phyloP scores from a whole-genome alignment of 2,329 filamentous ascomycete species.

The Claviceps monticola region DNA sequence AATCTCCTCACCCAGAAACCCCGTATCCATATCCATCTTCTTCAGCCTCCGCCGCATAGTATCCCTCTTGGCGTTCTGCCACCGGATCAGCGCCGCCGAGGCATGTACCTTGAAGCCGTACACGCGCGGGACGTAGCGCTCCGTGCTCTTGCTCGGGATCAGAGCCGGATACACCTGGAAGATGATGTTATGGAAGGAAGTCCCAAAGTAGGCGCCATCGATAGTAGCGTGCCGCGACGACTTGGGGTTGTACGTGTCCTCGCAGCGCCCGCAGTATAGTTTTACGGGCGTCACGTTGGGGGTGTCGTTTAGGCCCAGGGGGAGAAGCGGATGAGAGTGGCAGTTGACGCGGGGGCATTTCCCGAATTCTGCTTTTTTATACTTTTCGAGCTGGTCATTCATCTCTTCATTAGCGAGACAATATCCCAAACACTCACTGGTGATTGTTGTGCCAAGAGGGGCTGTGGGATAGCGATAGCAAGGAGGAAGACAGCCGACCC shows the following conservation, averaged over 20 bases:
- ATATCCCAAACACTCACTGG: too few relatives aligned
- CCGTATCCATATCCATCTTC: conserved; percentile 59
- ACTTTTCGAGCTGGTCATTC: conserved; percentile 75
- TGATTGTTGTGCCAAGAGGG: too few relatives aligned
- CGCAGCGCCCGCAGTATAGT: conserved; percentile 92
- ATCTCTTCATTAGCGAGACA: too few relatives aligned
- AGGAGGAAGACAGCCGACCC: background rate
- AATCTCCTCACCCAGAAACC: conserved; percentile 58
- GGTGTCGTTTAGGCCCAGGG: conserved; percentile 86
- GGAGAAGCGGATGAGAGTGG: conserved; percentile 80
- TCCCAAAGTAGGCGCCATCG: conserved; percentile 95
- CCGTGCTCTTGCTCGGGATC: conserved; percentile 70
- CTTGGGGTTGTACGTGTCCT: conserved; percentile 98
- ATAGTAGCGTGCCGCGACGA: conserved; percentile 90
- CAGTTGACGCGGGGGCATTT: conserved; percentile 97
- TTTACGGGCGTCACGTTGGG: conserved; percentile 84
- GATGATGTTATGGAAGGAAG: conserved; percentile 96
- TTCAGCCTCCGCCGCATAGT: conserved; percentile 68
- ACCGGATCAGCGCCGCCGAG: conserved; percentile 71
- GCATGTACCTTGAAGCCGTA: conserved; percentile 96
- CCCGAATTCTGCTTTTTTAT: conserved; percentile 95
- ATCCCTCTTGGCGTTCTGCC: conserved; percentile 73
- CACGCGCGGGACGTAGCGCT: conserved; percentile 77
- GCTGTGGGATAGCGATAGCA: too few relatives aligned
- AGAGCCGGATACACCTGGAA: conserved; percentile 95